phyloP scores from a whole-genome alignment of 352 stramenopile genomes.

The Thalassiosira oceanica region DNA sequence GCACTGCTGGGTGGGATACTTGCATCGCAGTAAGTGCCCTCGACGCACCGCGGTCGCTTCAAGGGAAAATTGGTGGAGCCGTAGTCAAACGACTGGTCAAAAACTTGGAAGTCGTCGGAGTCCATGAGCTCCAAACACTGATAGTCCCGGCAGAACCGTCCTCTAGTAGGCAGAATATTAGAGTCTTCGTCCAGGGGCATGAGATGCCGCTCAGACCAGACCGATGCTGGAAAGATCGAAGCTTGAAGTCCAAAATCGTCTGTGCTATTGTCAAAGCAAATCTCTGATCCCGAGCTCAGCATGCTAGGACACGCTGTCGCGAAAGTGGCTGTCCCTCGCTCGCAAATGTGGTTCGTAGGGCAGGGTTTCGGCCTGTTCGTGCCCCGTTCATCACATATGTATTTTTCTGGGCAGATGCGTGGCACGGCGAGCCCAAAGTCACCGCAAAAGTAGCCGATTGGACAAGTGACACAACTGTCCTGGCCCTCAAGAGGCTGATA shows the following conservation, averaged over 20 bases:
- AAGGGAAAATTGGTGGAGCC: conserved; percentile 85
- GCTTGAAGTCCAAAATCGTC: conserved; percentile 92
- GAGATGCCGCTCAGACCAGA: conserved; percentile 92
- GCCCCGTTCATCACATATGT: conserved; percentile 90
- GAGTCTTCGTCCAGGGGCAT: conserved; percentile 86
- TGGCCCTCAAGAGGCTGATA: conserved; percentile 88
- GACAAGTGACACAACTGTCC: conserved; percentile 88
- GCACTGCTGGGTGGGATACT: conserved; percentile 77
- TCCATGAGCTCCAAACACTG: conserved; percentile 87
- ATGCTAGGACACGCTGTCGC: conserved; percentile 84
- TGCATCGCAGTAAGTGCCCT: conserved; percentile 44
- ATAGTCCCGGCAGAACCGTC: conserved; percentile 92
- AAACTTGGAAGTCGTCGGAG: conserved; percentile 81
- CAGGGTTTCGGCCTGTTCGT: conserved; percentile 90
- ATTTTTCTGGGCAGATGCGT: conserved; percentile 90
- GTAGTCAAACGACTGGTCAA: conserved; percentile 85
- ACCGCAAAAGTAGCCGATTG: conserved; percentile 92
- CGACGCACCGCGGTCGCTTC: conserved; percentile 37
- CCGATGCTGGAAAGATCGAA: conserved; percentile 82
- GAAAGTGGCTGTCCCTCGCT: conserved; percentile 92
- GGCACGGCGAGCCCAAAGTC: conserved; percentile 90
- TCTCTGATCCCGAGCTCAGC: conserved; percentile 30
- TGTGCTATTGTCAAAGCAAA: conserved; percentile 93
- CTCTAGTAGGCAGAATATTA: conserved; percentile 83
- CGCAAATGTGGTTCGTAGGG: conserved; percentile 92